phyloP scores from a whole-genome alignment of 1,284 basidiomycete genomes.

The Cryptococcus sp. region DNA sequence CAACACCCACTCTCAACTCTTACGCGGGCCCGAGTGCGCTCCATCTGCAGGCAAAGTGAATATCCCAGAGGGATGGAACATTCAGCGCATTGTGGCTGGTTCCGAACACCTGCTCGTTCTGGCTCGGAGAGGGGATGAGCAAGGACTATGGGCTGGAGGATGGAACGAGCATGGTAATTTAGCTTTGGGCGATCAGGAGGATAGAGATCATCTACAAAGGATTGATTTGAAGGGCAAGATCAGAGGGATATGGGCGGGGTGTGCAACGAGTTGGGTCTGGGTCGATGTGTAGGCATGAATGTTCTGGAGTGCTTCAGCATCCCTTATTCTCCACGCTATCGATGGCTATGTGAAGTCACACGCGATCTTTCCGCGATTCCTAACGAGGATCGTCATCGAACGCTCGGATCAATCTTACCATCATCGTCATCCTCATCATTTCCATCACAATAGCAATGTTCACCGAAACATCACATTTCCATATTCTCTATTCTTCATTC shows the following conservation, averaged over 20 bases:
- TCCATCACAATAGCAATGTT: no score
- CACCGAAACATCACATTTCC: no score
- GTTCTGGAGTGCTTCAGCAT: not conserved
- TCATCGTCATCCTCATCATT: no score
- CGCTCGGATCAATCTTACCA: no score
- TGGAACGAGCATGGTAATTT: constrained; percentile 97
- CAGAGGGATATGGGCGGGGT: constrained; percentile 36
- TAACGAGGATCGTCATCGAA: no score
- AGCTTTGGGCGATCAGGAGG: constrained; percentile 62
- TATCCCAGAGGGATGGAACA: constrained; percentile 15
- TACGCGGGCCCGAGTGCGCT: constrained; percentile 4
- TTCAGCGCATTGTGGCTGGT: constrained; percentile 63
- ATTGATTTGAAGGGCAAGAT: constrained; percentile 24
- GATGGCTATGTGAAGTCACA: not conserved
- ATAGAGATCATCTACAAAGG: constrained; percentile 56
- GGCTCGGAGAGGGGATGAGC: constrained; percentile 4
- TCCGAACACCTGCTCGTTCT: constrained; percentile 74
- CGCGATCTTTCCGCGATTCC: not conserved
- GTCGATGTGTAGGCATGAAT: constrained; percentile 10
- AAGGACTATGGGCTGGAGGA: constrained; percentile 76
- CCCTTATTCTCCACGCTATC: not conserved
- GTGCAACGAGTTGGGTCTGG: constrained; percentile 38
- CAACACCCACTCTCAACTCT: constrained; percentile 69
- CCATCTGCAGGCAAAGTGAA: constrained; percentile 4
- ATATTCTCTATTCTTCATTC: no score